Evolutionary conservation across 2,329 filamentous ascomycete genomes (phyloP), one percentile per base, ranked within the genome.

Genomic region (Curvularia spicifera): DNA sequence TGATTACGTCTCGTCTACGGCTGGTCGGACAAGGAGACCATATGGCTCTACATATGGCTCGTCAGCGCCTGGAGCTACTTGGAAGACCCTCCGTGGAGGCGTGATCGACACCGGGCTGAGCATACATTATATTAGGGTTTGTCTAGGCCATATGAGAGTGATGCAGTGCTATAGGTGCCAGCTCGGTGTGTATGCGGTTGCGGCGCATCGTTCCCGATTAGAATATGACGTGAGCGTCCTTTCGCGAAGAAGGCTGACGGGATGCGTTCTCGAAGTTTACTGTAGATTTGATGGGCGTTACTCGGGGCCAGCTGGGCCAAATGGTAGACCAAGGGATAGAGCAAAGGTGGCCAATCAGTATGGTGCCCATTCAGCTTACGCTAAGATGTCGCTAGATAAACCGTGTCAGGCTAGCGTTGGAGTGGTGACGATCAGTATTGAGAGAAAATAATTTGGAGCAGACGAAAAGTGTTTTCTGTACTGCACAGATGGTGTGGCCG

Each of bases 321-420:
- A 33, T 12, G 33, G 7, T 28, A 29, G 24, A 10, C 24, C 22
- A 29, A 20, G 22, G 15, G 5, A 29, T 47, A 37, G 29, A 42
- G 9, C 12, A 22, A 9, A 56, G 18, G 39, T 18, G 22, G n/a
- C 55, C 55, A 53, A 57, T 54, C 50, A 53, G 50, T 40, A 9
- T 44, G 15, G 37, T 9, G n/a, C 9, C n/a, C 44, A 57, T 33
- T n/a, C 26, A 26, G 44, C 44, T 53, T 28, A 57, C 44, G 20
- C 28, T 12, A 46, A 13, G 10, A 18, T 10, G 22, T 31, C 31
- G 47, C 35, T 24, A 45, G 1, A 3, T 13, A 9, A 9, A 35
- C 45, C 42, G 10, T 28, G 22, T 49, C 47, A 18, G 33, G 47
- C n/a, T 49, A 39, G 47, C 15, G 15, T 22, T 39, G 31, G 22